Conservation (phyloP, 202 grass and related monocot genomes). For the Alloteropsis angusta region DNA sequence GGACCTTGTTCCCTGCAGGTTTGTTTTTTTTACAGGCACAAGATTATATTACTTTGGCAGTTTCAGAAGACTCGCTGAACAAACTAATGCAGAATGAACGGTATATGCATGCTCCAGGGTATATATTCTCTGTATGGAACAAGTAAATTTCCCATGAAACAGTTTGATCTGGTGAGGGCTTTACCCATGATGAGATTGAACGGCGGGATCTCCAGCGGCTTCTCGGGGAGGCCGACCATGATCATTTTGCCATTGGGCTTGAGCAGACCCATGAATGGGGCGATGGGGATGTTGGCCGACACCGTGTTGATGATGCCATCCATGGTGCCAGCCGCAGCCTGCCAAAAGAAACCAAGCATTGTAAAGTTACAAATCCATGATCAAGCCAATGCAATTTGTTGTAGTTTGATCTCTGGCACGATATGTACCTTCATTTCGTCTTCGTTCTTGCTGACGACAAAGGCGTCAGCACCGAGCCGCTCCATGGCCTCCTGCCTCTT, state of each 20-base stretch:
- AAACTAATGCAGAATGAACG: background rate
- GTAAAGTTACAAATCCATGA: background rate
- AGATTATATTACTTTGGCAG: background rate
- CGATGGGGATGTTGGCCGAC: conserved; percentile 30
- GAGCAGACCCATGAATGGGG: conserved; percentile 28
- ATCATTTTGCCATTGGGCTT: conserved; percentile 63
- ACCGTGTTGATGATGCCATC: conserved; percentile 76
- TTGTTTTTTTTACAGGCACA: background rate
- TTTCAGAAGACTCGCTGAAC: background rate
- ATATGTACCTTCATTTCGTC: conserved; percentile 57
- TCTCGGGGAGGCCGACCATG: conserved; percentile 44
- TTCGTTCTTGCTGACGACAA: conserved; percentile 36
- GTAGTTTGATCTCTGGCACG: background rate
- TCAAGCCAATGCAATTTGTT: no score
- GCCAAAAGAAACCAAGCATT: background rate
- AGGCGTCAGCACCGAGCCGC: conserved; percentile 53
- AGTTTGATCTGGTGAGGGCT: background rate
- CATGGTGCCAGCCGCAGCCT: conserved; percentile 39
- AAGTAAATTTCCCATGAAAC: background rate
- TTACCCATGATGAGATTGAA: conserved; percentile 40
- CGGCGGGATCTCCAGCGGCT: conserved; percentile 43
- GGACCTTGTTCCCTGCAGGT: conserved; percentile 33
- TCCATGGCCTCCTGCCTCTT: conserved; percentile 75
- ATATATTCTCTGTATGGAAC: background rate
- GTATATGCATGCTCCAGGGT: background rate